Conservation (phyloP, 23 red algal species). For the Gracilaria domingensis region DNA sequence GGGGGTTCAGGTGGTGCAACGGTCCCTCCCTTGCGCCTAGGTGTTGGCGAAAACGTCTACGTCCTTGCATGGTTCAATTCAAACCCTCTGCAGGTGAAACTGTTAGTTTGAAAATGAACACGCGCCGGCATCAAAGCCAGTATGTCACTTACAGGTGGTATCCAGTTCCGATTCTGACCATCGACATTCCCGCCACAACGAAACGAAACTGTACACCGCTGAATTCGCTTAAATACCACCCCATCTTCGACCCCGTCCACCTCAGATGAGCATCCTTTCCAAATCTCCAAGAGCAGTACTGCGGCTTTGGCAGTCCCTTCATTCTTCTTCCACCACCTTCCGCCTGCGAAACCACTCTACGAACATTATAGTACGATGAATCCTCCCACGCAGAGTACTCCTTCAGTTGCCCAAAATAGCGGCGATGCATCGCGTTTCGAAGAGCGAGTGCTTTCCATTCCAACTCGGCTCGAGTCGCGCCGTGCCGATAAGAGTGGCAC, state of each 20-base stretch:
- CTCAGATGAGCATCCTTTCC: not conserved
- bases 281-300: too few species aligned
- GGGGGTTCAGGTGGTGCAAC: not conserved
- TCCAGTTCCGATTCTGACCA: not conserved
- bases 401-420: not conserved
- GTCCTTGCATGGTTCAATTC: not conserved
- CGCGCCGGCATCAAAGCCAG: not conserved
- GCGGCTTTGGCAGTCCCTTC: too few species aligned
- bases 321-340: too few species aligned
- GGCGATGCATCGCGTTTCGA: not conserved
- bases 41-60: not conserved
- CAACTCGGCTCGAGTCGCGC: not conserved
- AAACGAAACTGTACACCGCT: slow-evolving; percentile 21
- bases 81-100: too few species aligned
- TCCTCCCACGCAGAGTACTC: not conserved
- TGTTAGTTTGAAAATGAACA: not conserved
- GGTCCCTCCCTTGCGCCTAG: not conserved
- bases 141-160: not conserved
- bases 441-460: slow-evolving; percentile 13
- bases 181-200: not conserved
- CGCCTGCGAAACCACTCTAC: too few species aligned
- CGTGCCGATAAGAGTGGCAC: not conserved
- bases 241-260: not conserved
- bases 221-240: not conserved
- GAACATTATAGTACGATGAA: too few species aligned